phyloP scores from a whole-genome alignment of 257 asterid genomes.

The Solanum microdontum region DNA sequence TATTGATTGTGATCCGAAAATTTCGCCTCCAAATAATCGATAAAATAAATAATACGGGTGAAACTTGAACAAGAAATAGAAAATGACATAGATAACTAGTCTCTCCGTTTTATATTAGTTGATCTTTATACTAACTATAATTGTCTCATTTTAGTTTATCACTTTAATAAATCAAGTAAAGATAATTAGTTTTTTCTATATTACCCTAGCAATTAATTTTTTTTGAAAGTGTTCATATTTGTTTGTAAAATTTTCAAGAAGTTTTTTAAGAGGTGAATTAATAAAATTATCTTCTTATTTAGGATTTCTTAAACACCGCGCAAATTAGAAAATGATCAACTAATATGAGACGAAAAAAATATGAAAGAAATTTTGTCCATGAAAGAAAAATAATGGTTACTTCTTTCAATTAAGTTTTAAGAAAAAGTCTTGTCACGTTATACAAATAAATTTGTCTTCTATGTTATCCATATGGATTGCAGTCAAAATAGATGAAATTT shows the following conservation, averaged over 20 bases:
- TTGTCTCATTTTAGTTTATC: no score
- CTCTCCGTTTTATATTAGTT: not conserved
- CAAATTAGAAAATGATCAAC: no score
- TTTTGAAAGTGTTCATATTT: no score
- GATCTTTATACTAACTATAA: not conserved
- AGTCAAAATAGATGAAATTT: no score
- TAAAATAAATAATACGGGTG: not conserved
- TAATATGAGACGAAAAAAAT: no score
- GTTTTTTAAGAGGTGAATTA: no score
- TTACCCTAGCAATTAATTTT: no score
- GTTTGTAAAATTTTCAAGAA: no score
- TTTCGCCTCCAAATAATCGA: not conserved
- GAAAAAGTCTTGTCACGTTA: not conserved
- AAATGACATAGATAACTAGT: not conserved
- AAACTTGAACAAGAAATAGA: not conserved
- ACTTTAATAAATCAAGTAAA: no score
- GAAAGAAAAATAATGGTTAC: not conserved
- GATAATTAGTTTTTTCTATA: no score
- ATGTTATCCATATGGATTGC: not conserved
- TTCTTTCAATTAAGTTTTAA: not conserved
- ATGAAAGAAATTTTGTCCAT: not conserved
- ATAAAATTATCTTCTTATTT: no score
- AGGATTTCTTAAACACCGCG: fast-evolving
- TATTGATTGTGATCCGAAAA: not conserved
- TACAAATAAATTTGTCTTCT: not conserved